Base-by-base conservation (phyloP, 1,284 basidiomycete species). In the Leccinum insigne region DNA sequence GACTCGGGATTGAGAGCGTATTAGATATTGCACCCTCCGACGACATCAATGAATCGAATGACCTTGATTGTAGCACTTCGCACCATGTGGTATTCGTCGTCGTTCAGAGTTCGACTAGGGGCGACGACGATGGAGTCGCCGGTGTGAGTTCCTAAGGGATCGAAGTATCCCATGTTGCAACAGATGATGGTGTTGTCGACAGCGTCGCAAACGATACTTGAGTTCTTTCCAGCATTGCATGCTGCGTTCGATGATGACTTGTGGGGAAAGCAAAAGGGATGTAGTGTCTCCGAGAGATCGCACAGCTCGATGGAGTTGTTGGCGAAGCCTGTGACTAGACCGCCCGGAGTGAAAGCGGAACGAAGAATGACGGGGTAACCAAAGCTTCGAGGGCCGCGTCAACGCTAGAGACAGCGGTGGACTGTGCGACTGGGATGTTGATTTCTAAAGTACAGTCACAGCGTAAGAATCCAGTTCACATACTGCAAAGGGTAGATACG, bases 171-270 rank as follows among this genome's bases (percentile, higher is more conserved):
- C 94, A 95, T 96, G 79, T 97, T 97, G 80, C 95, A 97, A 81
- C 95, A 96, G 73, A 96, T 96, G 77, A 96, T 95, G 10, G 95
- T 95, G 79, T 95, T 95, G 77, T 99, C 96, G 62, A 94, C 95
- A 72, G 89, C 95, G 79, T 99, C 98, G 69, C 98, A 92, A 72
- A 99, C 96, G 64, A 99, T 99, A 99, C 81, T 99, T 97, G 72
- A 98, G 86, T 82, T 99, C 98, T 79, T 99, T 99, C 98, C 98
- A 99, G 59, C 98, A 98, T 81, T 99, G 98, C 89, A 99, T 93
- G 73, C 93, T 96, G 72, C 96, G 94, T 80, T 99, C 98, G 71
- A 99, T 96, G 64, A 99, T 86, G 60, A 99, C 95, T 79, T 99
- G 98, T 60, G 98, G 98, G 72, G 91, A 94, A 42, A 99, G 84